These are phyloP conservation scores for Mucor lusitanicus DNA, from an alignment of 371 early-diverging fungal species.

Conservation along the genomic window DNA sequence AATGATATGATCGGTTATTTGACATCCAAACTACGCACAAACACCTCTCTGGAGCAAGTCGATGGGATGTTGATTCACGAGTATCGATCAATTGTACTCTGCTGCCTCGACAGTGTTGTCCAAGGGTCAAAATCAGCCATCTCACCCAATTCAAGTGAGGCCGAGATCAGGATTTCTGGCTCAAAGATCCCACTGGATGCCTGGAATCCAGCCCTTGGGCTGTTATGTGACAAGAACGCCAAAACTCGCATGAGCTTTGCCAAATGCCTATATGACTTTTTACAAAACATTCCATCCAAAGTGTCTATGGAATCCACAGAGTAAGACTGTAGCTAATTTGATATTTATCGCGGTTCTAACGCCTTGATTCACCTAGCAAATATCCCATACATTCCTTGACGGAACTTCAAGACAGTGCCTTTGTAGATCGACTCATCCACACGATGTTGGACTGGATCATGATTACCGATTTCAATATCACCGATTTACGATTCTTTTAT, in stretches of 20 bases:
- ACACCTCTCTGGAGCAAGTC: constrained; percentile 41
- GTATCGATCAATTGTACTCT: constrained; percentile 51
- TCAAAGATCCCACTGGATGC: constrained; percentile 11
- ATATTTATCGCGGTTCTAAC: background rate
- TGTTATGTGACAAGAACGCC: constrained; percentile 21
- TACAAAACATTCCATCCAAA: background rate
- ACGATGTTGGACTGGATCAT: constrained; percentile 51
- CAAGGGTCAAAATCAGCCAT: constrained; percentile 18
- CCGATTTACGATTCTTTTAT: constrained; percentile 58
- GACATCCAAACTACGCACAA: constrained; percentile 61
- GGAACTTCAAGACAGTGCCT: constrained; percentile 33
- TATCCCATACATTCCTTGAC: constrained; percentile 5
- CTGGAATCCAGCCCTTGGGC: constrained; percentile 15
- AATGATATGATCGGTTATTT: constrained; percentile 80
- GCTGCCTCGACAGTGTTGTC: constrained; percentile 44
- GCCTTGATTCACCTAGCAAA: background rate
- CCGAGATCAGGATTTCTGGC: background rate
- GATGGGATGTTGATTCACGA: constrained; percentile 51
- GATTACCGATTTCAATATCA: constrained; percentile 40
- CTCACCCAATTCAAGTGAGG: constrained; percentile 1
- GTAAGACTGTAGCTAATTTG: background rate
- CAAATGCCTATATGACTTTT: constrained; percentile 4
- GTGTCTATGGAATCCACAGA: background rate
- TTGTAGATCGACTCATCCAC: constrained; percentile 46
- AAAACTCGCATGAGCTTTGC: constrained; percentile 14